Evolutionary conservation across 2,329 filamentous ascomycete species (phyloP), one percentile per base, ranked within the genome.

Genomic region (Ophiostoma populinum): DNA sequence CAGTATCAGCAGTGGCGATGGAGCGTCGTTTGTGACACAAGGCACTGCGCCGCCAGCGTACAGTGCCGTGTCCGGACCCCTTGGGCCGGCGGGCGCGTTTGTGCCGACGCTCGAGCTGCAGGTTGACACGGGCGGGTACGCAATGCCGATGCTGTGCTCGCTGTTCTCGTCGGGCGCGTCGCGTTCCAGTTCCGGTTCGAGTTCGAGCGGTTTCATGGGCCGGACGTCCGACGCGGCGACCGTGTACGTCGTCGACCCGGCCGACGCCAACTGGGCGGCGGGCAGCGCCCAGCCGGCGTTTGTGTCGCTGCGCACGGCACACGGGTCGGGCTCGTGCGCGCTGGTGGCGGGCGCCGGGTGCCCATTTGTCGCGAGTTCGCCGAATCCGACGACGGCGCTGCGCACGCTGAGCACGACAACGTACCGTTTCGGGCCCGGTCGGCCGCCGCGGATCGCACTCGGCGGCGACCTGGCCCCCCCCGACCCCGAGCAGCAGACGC

Each of bases 351-450:
- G 55, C 16, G 52, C 57, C 24, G 54, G 57, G 11, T 30, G 27
- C 16, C 13, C n/a, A n/a, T n/a, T n/a, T n/a, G n/a, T n/a, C n/a
- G n/a, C n/a, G n/a, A n/a, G n/a, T n/a, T n/a, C n/a, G n/a, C n/a
- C n/a, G n/a, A n/a, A n/a, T n/a, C n/a, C 19, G 20, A 19, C 6
- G 16, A 10, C 16, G 15, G 12, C 49, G 7, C 18, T 34, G 25
- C 38, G 46, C 10, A 50, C 59, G 5, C 45, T 70, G n/a, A 62
- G 58, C 42, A 55, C 49, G 1, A 75, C 70, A 0, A 61, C 57
- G 4, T 75, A 75, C 50, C 63, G 61, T 42, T 72, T 65, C 45
- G 70, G 70, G 0, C 68, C 68, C 2, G 57, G 57, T 26, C 57
- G 58, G 3, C 58, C 64, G 6, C 70, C 70, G 3, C 49, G 58